Evolutionary conservation across 768 basidiomycete species (phyloP), one percentile per base, ranked within the genome.

Genomic region (Coprinellus aureogranulatus): DNA sequence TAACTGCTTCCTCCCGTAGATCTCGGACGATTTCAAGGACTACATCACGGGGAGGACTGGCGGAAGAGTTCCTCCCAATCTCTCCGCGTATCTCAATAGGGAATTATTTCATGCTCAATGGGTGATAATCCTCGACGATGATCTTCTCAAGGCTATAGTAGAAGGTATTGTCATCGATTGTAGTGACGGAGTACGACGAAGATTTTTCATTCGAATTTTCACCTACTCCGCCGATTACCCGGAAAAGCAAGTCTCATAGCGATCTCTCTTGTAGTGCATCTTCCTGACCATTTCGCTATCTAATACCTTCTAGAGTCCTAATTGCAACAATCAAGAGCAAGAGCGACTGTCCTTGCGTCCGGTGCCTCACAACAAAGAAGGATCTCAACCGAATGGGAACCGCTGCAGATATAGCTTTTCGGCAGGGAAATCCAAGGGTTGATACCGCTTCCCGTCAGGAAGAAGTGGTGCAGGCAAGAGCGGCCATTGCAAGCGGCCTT

Each of bases 171-270:
- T 53, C 12, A 31, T 58, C 27, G 28, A 27, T 4, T 58, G 57
- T 30, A 28, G 28, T 23, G 57, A 58, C 37, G 44, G 52, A 3
- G 16, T 34, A 10, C 45, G 25, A 22, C 3, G 57, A 18, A 11
- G 28, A 5, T 52, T 58, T 8, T 58, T 42, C 40, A 34, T 40
- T 22, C 27, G 42, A 11, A 58, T 58, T 5, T 58, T 58, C 37
- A 58, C 51, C 16, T 58, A 58, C 41, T 58, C 57, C 16, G 57
- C 57, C 11, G 51, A 58, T 47, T 58, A 53, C 25, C 57, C 57
- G 4, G 40, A 58, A 58, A 58, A 53, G 57, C 48, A 26, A 53
- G 57, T 48, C 8, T 6, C 6, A 6, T 34, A 34, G 34, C 14
- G n/a, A n/a, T 34, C 14, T 14, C 34, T 6, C 34, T 34, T 34